Evolutionary conservation across 2,329 filamentous ascomycete genomes (phyloP).

Genomic region (Dactylellina sp.): DNA sequence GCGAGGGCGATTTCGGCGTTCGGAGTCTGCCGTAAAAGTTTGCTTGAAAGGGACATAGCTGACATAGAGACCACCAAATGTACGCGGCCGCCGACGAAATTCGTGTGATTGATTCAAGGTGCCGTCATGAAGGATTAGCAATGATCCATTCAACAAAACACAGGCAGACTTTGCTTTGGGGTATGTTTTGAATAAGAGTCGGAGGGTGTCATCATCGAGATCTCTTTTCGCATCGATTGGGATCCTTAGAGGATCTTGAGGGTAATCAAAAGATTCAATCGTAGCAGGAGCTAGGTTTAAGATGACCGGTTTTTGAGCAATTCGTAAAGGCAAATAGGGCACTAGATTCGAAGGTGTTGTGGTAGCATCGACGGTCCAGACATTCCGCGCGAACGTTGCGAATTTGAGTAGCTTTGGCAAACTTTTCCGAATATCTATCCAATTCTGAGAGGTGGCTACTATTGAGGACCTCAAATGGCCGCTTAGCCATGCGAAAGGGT

Average conservation of each 20-base stretch:
- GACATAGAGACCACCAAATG: constrained; percentile 31
- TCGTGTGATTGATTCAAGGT: constrained; percentile 22
- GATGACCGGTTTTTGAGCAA: constrained; percentile 30
- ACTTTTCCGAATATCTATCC: constrained; percentile 14
- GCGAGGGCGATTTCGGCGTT: background rate
- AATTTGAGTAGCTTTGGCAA: constrained; percentile 10
- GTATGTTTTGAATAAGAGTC: constrained; percentile 20
- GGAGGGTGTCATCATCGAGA: constrained; percentile 25
- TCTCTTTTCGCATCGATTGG: constrained; percentile 23
- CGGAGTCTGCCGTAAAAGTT: constrained; percentile 1
- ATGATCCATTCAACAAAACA: constrained; percentile 19
- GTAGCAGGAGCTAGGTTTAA: constrained; percentile 16
- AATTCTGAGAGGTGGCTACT: constrained; percentile 19
- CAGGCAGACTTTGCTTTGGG: constrained; percentile 31
- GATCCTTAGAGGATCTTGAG: constrained; percentile 3
- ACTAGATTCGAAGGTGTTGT: background rate
- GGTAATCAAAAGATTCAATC: constrained; percentile 12
- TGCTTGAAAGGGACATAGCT: constrained; percentile 12
- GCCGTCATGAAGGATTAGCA: constrained; percentile 28
- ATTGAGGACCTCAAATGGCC: constrained; percentile 1
- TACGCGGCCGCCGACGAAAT: constrained; percentile 19
- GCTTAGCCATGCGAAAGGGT: background rate
- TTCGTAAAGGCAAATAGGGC: constrained; percentile 13
- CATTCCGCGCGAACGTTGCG: constrained; percentile 8
- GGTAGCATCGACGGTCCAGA: constrained; percentile 39